Base-by-base conservation (phyloP, 2,329 filamentous ascomycete species). In the Hypoxylon sp. region DNA sequence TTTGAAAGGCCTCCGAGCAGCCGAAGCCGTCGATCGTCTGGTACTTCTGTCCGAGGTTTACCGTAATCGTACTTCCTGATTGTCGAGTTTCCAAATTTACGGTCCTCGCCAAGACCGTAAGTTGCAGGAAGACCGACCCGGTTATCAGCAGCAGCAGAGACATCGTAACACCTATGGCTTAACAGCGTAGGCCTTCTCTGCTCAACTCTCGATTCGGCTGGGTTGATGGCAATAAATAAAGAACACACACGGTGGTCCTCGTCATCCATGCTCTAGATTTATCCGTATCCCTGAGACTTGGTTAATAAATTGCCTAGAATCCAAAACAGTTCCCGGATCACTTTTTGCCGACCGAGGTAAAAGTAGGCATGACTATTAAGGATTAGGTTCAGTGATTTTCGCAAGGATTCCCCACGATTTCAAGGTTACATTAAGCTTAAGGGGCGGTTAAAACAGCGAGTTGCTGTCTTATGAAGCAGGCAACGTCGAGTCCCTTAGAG, bases 11-110 rank as follows among this genome's bases (percentile, higher is more conserved):
- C 17, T 77, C 78, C 21, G 76, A 79, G 75, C 82, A 81, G 19
- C 82, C 82, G 66, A 83, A 83, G 6, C 82, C 82, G 69, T 83
- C 81, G 58, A 83, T 83, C 2, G 75, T 80, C 73, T 84, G 82
- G 68, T 79, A 83, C 17, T 77, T 81, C 65, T 78, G 80, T 19
- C 75, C 71, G 4, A 80, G 70, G 68, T 82, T 77, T 31, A 83
- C 76, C 0, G 78, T 82, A 57, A 83, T 76, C 31, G 75, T 68
- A 39, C 59, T 72, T 19, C 48, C 68, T 19, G 71, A 55, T 59
- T 73, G 72, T n/a, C 72, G 72, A 8, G 31, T 15, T 50, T 32
- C 42, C 37, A 65, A 31, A 44, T 31, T 31, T 19, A 31, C 24
- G 24, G 48, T 44, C 31, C 55, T 59, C 13, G 21, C 62, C 17